These are phyloP conservation scores for Persicaria tinctoria DNA, from an alignment of 148 eudicot species.

Conservation along the genomic window DNA sequence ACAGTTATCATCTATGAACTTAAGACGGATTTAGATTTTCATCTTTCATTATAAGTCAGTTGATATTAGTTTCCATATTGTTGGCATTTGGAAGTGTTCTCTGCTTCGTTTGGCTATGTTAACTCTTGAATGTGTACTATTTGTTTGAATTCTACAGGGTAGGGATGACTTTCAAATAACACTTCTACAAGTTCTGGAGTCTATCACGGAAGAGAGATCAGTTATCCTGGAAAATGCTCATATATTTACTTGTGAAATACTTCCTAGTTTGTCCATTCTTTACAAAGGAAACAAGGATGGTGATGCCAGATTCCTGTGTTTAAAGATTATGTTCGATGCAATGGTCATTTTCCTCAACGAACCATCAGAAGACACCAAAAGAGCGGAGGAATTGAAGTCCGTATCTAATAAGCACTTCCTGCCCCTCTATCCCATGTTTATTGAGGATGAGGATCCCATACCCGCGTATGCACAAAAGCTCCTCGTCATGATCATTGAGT, in stretches of 20 bases:
- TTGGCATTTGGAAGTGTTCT: not conserved
- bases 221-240: conserved; percentile 38
- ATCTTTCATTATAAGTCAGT: not conserved
- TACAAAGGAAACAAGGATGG: conserved; percentile 96
- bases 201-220: conserved; percentile 62
- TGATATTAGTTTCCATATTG: not conserved
- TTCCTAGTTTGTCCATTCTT: conserved; percentile 73
- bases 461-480: conserved; percentile 96
- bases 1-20: no score
- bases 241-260: conserved; percentile 53
- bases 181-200: conserved; percentile 70
- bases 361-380: conserved; percentile 31
- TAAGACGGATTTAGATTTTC: no score
- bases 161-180: conserved; percentile 93
- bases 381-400: conserved; percentile 45
- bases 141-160: conserved; percentile 44
- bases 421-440: conserved; percentile 73
- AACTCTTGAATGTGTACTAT: not conserved
- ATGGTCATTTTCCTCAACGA: conserved; percentile 63
- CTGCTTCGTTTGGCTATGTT: not conserved
- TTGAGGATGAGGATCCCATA: conserved; percentile 92
- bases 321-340: conserved; percentile 78
- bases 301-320: conserved; percentile 87
- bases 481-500: conserved; percentile 83
- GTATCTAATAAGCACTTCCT: conserved; percentile 56